Conservation (phyloP, 2,329 filamentous ascomycete species). For the Epichloe brachyelytri region DNA sequence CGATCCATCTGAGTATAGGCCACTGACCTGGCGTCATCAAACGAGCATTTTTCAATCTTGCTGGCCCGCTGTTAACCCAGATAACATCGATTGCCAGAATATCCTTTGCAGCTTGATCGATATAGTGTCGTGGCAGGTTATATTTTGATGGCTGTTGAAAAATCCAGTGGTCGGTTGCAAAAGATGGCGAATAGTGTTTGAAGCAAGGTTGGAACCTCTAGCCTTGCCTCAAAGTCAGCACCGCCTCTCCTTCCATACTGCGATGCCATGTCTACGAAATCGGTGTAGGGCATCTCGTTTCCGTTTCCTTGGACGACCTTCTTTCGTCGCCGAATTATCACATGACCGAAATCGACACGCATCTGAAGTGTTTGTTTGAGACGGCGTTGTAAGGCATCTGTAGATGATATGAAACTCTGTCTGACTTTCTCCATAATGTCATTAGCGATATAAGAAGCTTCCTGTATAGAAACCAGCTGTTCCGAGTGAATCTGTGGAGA, state of each 20-base stretch:
- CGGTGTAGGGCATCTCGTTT: conserved; percentile 12
- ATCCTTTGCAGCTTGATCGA: conserved; percentile 3
- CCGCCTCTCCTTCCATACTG: conserved; percentile 18
- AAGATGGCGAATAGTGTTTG: conserved; percentile 6
- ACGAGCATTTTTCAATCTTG: conserved; percentile 13
- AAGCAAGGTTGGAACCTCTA: conserved; percentile 2
- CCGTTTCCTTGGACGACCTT: conserved; percentile 7
- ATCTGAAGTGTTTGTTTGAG: conserved; percentile 16
- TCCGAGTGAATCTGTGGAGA: not conserved
- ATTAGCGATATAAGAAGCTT: not conserved
- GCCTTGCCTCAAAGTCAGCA: conserved; percentile 13
- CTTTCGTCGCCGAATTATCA: conserved; percentile 16
- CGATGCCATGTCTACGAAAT: conserved; percentile 15
- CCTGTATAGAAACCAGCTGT: not conserved
- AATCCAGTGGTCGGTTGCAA: conserved; percentile 4
- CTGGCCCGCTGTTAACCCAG: conserved; percentile 2
- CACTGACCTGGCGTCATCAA: conserved; percentile 11
- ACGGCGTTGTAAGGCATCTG: conserved; percentile 13
- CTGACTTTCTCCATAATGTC: conserved; percentile 1
- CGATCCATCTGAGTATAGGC: conserved; percentile 18
- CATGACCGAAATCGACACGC: conserved; percentile 20
- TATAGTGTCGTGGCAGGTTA: conserved; percentile 11
- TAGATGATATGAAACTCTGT: conserved; percentile 5
- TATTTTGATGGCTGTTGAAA: conserved; percentile 5
- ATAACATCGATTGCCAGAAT: conserved; percentile 12